Percentiles rank a stretch among this genome's conserved stretches.
These are phyloP conservation scores for Hanseniaspora nectarophila DNA, from an alignment of 805 yeast species.

Conservation along the genomic window DNA sequence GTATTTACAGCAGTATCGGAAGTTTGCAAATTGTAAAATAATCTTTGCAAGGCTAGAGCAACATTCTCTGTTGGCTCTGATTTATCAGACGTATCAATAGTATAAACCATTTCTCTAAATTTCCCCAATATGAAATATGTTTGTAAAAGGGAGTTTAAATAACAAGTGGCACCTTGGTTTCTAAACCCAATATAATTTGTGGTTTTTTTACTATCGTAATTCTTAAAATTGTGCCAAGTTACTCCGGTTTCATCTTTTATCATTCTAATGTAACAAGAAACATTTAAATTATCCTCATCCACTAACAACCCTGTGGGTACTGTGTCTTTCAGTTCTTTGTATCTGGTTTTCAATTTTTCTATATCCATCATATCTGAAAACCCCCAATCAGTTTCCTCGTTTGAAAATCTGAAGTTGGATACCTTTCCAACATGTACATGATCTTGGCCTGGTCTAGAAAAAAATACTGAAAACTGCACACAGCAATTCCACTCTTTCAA, in stretches of 20 bases:
- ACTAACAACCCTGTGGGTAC: slow-evolving; percentile 35
- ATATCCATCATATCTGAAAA: slow-evolving; percentile 64
- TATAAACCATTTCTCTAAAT: slow-evolving; percentile 76
- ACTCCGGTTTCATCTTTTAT: slow-evolving; percentile 88
- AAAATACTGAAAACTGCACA: slow-evolving; percentile 75
- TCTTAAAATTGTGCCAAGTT: slow-evolving; percentile 76
- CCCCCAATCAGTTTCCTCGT: slow-evolving; percentile 88
- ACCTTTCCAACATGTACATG: slow-evolving; percentile 45
- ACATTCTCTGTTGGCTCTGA: slow-evolving; percentile 49
- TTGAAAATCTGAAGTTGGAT: slow-evolving; percentile 68
- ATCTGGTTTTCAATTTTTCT: slow-evolving; percentile 32
- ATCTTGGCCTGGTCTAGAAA: slow-evolving; percentile 64
- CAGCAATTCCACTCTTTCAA: slow-evolving; percentile 70
- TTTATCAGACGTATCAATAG: slow-evolving; percentile 62
- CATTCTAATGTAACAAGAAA: slow-evolving; percentile 66
- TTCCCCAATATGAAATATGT: slow-evolving; percentile 75
- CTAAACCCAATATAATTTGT: slow-evolving; percentile 89
- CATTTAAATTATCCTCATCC: slow-evolving; percentile 43
- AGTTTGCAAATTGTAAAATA: slow-evolving; percentile 67
- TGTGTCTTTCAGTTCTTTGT: slow-evolving; percentile 26
- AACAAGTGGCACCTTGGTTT: slow-evolving; percentile 98
- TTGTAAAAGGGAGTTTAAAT: slow-evolving; percentile 81
- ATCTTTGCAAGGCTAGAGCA: slow-evolving; percentile 73
- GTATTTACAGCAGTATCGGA: slow-evolving; percentile 74
- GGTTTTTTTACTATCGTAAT: slow-evolving; percentile 72